Conservation (phyloP, 2,329 filamentous ascomycete genomes). For the Pseudogymnoascus sp. region DNA sequence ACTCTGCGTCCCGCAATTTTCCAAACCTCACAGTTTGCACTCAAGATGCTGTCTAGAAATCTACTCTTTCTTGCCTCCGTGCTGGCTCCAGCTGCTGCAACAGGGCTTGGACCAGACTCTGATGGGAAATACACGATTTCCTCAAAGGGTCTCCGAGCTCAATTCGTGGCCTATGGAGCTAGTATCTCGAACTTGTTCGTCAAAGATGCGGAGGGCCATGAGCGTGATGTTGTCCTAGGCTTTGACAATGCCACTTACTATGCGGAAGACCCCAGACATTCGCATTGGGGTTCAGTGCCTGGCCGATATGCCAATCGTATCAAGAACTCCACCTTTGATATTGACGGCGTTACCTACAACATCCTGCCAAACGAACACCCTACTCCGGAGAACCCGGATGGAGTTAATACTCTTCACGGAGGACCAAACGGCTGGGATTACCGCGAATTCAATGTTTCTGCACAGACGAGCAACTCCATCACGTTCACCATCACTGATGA, state of each 20-base stretch:
- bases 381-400: conserved; percentile 39
- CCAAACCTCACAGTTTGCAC: background rate
- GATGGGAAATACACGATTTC: conserved; percentile 65
- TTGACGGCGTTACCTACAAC: conserved; percentile 54
- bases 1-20: background rate
- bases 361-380: conserved; percentile 57
- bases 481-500: conserved; percentile 68
- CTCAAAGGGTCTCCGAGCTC: conserved; percentile 55
- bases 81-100: conserved; percentile 10
- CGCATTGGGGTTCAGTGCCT: conserved; percentile 64
- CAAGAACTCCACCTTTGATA: conserved; percentile 63
- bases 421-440: conserved; percentile 67
- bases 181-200: conserved; percentile 64
- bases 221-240: conserved; percentile 63
- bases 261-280: conserved; percentile 52
- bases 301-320: conserved; percentile 77
- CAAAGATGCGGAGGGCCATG: conserved; percentile 57
- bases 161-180: conserved; percentile 68
- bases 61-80: conserved; percentile 13
- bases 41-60: conserved; percentile 17
- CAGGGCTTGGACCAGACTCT: conserved; percentile 37
- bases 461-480: conserved; percentile 57
- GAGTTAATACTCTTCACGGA: conserved; percentile 59
- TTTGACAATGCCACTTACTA: conserved; percentile 73
- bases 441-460: conserved; percentile 68